phyloP scores from a whole-genome alignment of 306 rosid species.

The Glycine soja region DNA sequence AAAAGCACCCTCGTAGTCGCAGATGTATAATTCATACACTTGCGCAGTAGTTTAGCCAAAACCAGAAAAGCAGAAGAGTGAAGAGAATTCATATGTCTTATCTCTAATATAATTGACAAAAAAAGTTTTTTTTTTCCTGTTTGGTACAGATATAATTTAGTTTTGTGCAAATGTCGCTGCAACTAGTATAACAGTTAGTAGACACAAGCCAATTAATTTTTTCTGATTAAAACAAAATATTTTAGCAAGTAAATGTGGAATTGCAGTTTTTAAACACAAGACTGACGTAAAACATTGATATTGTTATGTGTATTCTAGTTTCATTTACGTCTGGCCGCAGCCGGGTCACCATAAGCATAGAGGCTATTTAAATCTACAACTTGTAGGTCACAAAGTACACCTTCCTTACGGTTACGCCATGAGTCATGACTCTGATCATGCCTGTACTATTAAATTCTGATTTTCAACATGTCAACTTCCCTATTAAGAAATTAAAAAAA shows the following conservation, averaged over 20 bases:
- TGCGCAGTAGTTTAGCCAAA: slow-evolving; percentile 26
- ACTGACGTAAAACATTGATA: not conserved
- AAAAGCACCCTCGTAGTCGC: not conserved
- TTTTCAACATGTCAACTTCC: slow-evolving; percentile 1
- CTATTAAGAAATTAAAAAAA: not conserved
- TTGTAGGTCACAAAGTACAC: not conserved
- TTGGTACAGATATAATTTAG: not conserved
- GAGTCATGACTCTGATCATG: not conserved
- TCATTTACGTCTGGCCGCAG: not conserved
- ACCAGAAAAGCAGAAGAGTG: slow-evolving; percentile 9
- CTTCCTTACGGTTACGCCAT: not conserved
- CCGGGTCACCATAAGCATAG: no score
- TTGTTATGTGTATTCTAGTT: not conserved
- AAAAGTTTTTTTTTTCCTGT: not conserved
- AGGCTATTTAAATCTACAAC: no score
- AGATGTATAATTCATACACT: not conserved
- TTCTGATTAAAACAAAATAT: not conserved
- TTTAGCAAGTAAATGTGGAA: no score
- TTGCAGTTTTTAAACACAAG: not conserved
- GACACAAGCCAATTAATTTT: not conserved
- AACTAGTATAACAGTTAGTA: not conserved
- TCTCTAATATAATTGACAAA: not conserved
- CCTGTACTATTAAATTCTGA: not conserved
- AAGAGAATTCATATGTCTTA: not conserved
- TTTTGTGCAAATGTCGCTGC: not conserved